Percentiles rank a stretch among this genome's conserved stretches.
phyloP scores from a whole-genome alignment of 768 basidiomycete genomes.

The Lentinula boryana region DNA sequence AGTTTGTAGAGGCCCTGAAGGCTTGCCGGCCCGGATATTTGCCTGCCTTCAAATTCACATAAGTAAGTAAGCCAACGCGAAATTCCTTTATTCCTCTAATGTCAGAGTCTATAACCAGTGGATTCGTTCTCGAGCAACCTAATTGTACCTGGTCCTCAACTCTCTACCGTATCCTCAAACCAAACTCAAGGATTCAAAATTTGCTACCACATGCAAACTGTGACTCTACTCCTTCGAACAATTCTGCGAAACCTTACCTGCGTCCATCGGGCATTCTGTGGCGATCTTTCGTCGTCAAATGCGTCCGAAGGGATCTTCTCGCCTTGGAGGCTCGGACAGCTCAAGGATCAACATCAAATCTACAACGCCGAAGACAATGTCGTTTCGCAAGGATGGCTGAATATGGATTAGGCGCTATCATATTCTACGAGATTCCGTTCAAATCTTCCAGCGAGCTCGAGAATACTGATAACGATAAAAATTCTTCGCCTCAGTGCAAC shows the following conservation, averaged over 20 bases:
- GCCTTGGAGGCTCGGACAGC: neutral
- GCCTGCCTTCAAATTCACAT: neutral
- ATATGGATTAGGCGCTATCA: neutral
- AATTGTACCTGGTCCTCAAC: neutral
- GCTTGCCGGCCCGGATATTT: neutral
- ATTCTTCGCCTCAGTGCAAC: neutral
- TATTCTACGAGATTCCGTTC: conserved; percentile 3
- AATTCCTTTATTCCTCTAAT: neutral
- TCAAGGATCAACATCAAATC: neutral
- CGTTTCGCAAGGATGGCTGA: neutral
- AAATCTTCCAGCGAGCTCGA: neutral
- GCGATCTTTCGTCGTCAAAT: neutral
- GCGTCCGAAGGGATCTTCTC: neutral
- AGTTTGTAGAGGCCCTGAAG: too few relatives aligned
- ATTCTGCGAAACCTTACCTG: neutral
- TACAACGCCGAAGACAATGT: neutral
- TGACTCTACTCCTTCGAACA: neutral
- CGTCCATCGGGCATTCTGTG: neutral
- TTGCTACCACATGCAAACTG: neutral
- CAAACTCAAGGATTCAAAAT: neutral
- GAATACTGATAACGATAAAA: neutral
- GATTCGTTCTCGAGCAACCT: neutral
- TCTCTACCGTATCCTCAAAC: neutral
- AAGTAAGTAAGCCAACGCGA: neutral
- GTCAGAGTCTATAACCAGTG: neutral